Conservation (phyloP, 1,284 basidiomycete genomes). For the Xerocomus cyaneibrunnescens region DNA sequence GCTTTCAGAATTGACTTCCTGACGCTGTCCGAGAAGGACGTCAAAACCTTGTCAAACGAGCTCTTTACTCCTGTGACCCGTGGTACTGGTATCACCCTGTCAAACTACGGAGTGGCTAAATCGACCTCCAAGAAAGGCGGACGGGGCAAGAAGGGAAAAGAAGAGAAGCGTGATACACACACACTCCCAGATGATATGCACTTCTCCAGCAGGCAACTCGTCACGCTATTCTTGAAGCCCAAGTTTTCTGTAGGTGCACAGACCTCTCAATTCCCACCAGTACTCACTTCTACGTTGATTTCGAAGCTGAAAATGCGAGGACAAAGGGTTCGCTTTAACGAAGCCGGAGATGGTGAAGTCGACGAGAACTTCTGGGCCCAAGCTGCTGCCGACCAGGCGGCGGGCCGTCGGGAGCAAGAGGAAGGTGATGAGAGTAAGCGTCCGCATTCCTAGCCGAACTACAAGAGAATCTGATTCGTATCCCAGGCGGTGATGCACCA, state of each 20-base stretch:
- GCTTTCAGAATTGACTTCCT: conserved; percentile 89
- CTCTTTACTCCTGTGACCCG: conserved; percentile 78
- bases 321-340: conserved; percentile 54
- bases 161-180: conserved; percentile 73
- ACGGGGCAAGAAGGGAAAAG: conserved; percentile 46
- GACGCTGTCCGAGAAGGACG: conserved; percentile 56
- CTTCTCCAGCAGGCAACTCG: conserved; percentile 86
- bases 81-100: conserved; percentile 66
- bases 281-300: conserved; percentile 5
- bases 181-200: conserved; percentile 97
- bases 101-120: conserved; percentile 44
- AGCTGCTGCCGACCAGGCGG: conserved; percentile 80
- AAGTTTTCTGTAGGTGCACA: conserved; percentile 75
- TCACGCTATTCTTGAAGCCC: conserved; percentile 94
- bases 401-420: conserved; percentile 50
- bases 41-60: conserved; percentile 75
- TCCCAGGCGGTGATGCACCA: conserved; percentile 46
- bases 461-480: conserved; percentile 5
- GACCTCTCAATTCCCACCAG: background rate
- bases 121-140: conserved; percentile 46
- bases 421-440: conserved; percentile 64
- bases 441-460: background rate
- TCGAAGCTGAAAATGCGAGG: conserved; percentile 81
- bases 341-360: conserved; percentile 75
- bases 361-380: conserved; percentile 96